phyloP scores from a whole-genome alignment of 768 basidiomycete species.

The Mycena venus region DNA sequence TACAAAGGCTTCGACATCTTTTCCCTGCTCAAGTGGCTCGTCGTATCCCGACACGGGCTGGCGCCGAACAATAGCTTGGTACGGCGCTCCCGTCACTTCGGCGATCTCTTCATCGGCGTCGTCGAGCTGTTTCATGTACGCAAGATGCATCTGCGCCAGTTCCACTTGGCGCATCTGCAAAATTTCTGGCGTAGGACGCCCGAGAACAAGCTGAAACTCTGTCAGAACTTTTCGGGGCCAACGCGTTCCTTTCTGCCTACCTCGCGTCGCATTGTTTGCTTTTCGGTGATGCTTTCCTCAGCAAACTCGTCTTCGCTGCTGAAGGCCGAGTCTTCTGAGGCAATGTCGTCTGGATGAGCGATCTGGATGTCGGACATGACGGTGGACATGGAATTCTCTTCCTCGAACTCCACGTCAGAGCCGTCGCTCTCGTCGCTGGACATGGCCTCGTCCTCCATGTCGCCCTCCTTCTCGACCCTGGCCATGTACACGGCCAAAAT shows the following conservation, averaged over 20 bases:
- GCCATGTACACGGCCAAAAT: slow-evolving; percentile 32
- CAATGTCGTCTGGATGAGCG: slow-evolving; percentile 25
- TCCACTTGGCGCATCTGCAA: slow-evolving; percentile 28
- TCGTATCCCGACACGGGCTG: slow-evolving; percentile 24
- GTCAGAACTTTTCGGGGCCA: not conserved
- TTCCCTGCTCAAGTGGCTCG: slow-evolving; percentile 16
- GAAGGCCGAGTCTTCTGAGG: slow-evolving; percentile 32
- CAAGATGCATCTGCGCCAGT: slow-evolving; percentile 13
- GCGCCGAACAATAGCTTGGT: slow-evolving; percentile 15
- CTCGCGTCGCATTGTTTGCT: slow-evolving; percentile 30
- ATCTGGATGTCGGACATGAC: slow-evolving; percentile 27
- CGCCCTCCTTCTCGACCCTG: slow-evolving; percentile 12
- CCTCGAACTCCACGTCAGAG: slow-evolving; percentile 31
- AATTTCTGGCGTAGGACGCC: slow-evolving; percentile 23
- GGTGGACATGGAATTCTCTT: slow-evolving; percentile 14
- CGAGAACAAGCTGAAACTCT: slow-evolving; percentile 27
- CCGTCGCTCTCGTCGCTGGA: slow-evolving; percentile 33
- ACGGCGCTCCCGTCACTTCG: slow-evolving; percentile 21
- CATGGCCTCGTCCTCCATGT: slow-evolving; percentile 34
- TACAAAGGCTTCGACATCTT: slow-evolving; percentile 22
- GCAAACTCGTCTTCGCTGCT: slow-evolving; percentile 37
- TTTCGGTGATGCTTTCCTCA: slow-evolving; percentile 15
- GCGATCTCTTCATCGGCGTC: slow-evolving; percentile 32
- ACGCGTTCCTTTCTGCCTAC: not conserved
- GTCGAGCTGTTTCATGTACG: slow-evolving; percentile 35